A percentile compares a stretch with the other conserved stretches of the same genome.
These are phyloP conservation scores for Gossypium aridum DNA, from an alignment of 441 rosid species.

Conservation along the genomic window DNA sequence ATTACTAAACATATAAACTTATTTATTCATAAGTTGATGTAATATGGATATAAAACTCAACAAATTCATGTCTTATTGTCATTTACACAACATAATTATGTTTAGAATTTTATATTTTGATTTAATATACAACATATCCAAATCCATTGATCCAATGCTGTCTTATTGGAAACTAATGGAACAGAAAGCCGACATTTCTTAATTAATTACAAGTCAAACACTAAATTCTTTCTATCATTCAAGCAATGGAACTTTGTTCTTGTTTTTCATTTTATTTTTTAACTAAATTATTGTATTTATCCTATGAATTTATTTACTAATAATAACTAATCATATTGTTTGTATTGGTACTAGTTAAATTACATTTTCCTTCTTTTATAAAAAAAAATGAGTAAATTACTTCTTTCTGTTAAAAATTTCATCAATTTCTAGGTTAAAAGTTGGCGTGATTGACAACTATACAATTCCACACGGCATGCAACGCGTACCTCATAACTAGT, in stretches of 20 bases:
- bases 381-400: too few relatives aligned
- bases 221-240: background rate
- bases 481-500: too few relatives aligned
- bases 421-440: too few relatives aligned
- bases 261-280: background rate
- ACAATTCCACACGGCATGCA: too few relatives aligned
- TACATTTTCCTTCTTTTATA: too few relatives aligned
- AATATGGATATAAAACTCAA: background rate
- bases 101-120: background rate
- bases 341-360: too few relatives aligned
- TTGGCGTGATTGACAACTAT: too few relatives aligned
- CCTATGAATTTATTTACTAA: background rate
- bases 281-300: background rate
- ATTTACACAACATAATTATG: background rate
- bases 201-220: background rate
- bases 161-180: background rate
- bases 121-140: background rate
- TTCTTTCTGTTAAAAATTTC: too few relatives aligned
- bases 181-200: background rate
- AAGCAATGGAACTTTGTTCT: background rate
- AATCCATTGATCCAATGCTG: background rate
- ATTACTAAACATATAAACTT: background rate
- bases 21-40: background rate
- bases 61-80: background rate
- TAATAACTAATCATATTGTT: too few relatives aligned